These are phyloP conservation scores for Penicillium lagena DNA, from an alignment of 495 filamentous ascomycete genomes.

Conservation along the genomic window DNA sequence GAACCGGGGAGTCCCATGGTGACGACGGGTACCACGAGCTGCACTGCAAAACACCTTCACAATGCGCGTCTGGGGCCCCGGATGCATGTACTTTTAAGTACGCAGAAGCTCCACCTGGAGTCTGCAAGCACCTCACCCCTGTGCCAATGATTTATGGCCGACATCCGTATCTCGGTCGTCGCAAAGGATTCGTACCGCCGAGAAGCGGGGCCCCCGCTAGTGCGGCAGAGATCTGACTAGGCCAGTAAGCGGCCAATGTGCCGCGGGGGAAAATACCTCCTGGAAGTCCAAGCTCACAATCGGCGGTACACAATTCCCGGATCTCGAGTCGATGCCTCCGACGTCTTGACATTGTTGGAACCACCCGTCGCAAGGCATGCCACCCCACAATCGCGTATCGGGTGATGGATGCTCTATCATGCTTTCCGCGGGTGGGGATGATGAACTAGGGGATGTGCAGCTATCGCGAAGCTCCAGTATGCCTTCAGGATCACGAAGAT, in stretches of 20 bases:
- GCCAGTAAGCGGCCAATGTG: too few species aligned
- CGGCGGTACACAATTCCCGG: too few species aligned
- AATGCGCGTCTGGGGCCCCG: slow-evolving; percentile 9
- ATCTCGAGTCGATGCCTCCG: too few species aligned
- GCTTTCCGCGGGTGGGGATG: slow-evolving; percentile 9
- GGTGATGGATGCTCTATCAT: neutral
- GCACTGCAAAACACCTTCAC: neutral
- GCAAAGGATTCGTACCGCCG: too few species aligned
- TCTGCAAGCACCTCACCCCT: neutral
- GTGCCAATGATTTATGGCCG: slow-evolving; percentile 7
- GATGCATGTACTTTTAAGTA: slow-evolving; percentile 8
- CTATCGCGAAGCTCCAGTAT: too few species aligned
- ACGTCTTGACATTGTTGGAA: too few species aligned
- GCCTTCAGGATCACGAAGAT: slow-evolving; percentile 2
- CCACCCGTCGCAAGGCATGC: too few species aligned
- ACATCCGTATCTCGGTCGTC: slow-evolving; percentile 3
- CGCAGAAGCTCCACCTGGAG: slow-evolving; percentile 4
- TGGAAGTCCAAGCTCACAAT: too few species aligned
- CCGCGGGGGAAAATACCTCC: too few species aligned
- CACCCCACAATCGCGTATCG: too few species aligned
- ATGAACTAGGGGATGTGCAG: neutral
- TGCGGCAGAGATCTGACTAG: too few species aligned
- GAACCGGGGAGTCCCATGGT: slow-evolving; percentile 6
- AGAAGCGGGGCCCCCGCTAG: too few species aligned
- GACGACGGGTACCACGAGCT: neutral